Percentiles rank a stretch among this genome's conserved stretches.
Conservation (phyloP, 1,284 basidiomycete genomes). For the Tilletia caries region DNA sequence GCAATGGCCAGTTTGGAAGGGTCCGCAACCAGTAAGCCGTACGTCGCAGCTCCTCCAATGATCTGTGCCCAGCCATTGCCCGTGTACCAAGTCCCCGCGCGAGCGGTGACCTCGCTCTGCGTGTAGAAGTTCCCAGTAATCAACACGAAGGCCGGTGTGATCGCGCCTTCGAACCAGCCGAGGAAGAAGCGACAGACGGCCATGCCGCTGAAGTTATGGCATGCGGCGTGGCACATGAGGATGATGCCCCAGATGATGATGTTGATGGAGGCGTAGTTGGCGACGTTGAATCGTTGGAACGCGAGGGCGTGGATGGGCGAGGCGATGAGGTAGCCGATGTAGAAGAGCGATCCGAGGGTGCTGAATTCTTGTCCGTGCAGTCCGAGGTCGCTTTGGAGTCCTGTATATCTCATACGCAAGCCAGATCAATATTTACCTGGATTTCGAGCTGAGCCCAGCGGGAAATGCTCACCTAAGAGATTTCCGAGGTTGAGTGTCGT, state of each 20-base stretch:
- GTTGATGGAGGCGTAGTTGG: slow-evolving; percentile 34
- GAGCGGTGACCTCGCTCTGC: slow-evolving; percentile 32
- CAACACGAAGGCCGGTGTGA: slow-evolving; percentile 40
- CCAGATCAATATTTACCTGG: too few relatives aligned
- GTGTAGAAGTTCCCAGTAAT: slow-evolving; percentile 44
- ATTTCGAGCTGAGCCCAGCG: slow-evolving; percentile 19
- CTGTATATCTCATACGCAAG: not conserved
- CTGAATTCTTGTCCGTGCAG: slow-evolving; percentile 41
- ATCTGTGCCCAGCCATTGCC: slow-evolving; percentile 48
- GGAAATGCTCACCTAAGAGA: slow-evolving; percentile 1
- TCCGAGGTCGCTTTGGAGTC: slow-evolving; percentile 38
- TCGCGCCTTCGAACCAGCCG: slow-evolving; percentile 43
- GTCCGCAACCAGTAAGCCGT: slow-evolving; percentile 33
- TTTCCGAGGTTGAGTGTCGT: slow-evolving; percentile 14
- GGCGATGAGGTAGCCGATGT: slow-evolving; percentile 41
- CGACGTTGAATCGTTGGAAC: slow-evolving; percentile 40
- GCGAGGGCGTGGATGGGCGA: slow-evolving; percentile 31
- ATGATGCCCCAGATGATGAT: slow-evolving; percentile 34
- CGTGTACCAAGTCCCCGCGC: slow-evolving; percentile 39
- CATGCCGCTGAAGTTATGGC: slow-evolving; percentile 37
- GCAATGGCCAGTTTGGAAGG: slow-evolving; percentile 20
- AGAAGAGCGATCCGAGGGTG: slow-evolving; percentile 46
- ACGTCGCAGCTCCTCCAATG: slow-evolving; percentile 37
- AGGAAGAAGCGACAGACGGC: slow-evolving; percentile 45
- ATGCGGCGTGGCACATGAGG: slow-evolving; percentile 39